These are phyloP conservation scores for Tricholoma sp. DNA, from an alignment of 768 basidiomycete genomes.

Conservation along the genomic window DNA sequence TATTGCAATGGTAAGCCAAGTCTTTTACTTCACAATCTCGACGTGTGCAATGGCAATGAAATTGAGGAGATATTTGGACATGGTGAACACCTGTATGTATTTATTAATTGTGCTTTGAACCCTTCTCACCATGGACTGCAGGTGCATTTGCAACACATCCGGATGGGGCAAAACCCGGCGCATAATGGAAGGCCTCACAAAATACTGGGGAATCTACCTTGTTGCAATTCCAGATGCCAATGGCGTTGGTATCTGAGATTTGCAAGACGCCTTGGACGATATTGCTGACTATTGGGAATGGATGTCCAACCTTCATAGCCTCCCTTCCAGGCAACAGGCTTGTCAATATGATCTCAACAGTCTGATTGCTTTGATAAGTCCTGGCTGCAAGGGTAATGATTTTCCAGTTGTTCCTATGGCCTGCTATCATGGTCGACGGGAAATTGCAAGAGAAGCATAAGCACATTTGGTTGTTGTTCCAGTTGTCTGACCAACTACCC, in stretches of 20 bases:
- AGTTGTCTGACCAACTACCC: neutral
- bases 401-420: neutral
- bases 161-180: neutral
- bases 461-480: neutral
- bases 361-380: neutral
- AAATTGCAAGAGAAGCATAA: neutral
- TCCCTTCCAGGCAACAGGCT: neutral
- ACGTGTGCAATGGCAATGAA: neutral
- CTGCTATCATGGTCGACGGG: neutral
- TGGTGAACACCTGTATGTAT: neutral
- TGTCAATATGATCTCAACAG: neutral
- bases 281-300: neutral
- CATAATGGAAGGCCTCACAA: neutral
- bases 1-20: neutral
- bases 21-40: neutral
- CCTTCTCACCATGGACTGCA: no score
- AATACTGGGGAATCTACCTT: neutral
- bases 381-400: neutral
- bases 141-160: no score
- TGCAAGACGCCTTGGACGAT: neutral
- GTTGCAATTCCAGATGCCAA: neutral
- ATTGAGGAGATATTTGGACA: neutral
- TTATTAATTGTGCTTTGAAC: no score
- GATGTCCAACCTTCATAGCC: neutral
- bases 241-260: neutral